Conservation (phyloP, 176 grass and related monocot species). For the Sorghum bicolor region Sorghum_bicolor_NCBIv3 NC_012873.2:13004501-13005000, state of each 20-base stretch:
- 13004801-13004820: background rate
- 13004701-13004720: constrained; percentile 97
- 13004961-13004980: constrained; percentile 16
- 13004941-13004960: constrained; percentile 63
- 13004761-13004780: background rate
- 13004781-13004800: background rate
- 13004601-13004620: constrained; percentile 59
- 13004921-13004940: constrained; percentile 59
- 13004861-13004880: constrained; percentile 90
- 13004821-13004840: constrained; percentile 26
- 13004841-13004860: constrained; percentile 22
- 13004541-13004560: background rate
- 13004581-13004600: constrained; percentile 58
- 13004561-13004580: background rate
- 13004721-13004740: constrained; percentile 12
- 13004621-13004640: constrained; percentile 90
- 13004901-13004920: constrained; percentile 45
- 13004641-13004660: constrained; percentile 89
- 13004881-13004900: constrained; percentile 67
- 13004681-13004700: constrained; percentile 93
- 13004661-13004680: constrained; percentile 82
- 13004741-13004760: background rate
- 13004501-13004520: constrained; percentile 8
- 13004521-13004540: background rate
- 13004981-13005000: constrained; percentile 8